Evolutionary conservation across 257 asterid species (phyloP), one percentile per base, ranked within the genome.

Genomic region (Sherardia arvensis): DNA sequence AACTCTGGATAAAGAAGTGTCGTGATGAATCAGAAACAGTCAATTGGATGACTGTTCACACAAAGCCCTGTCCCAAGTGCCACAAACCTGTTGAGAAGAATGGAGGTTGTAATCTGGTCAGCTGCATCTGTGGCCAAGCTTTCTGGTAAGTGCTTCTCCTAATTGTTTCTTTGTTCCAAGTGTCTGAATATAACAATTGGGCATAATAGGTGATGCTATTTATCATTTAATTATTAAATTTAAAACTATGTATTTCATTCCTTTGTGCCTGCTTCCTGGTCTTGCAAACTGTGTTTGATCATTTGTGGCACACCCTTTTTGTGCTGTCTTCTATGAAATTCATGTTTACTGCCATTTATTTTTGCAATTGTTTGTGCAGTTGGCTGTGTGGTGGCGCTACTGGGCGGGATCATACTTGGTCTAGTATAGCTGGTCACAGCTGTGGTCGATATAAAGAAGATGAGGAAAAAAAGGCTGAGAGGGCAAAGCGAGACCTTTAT

Each of bases 331-430:
- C 29, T 4, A 1, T 49, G 18, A 26, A 25, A 17, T 15, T 40
- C 33, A 32, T 63, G 51, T 47, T 66, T 51, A 69, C 51, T 61
- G 40, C 25, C 36, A 73, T 43, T 38, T 30, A 62, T 53, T 40
- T 59, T 69, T 45, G 49, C 4, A 33, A 12, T 53, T 62, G 15
- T 62, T 79, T 56, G 70, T 71, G 62, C 66, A 92, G 98, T 77
- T 92, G 98, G 98, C 82, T 92, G 55, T 92, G 97, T 73, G 98
- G 95, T 72, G 97, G 85, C 73, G 94, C 95, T 74, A 91, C 96
- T 17, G 96, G 96, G 63, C 85, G 83, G 21, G 83, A 79, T 36
- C 96, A 91, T 83, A 85, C 86, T 45, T 85, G 93, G 95, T 65
- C 81, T n/a, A 58, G 40, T 60, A 88, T 86, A 66, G 79, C 82